phyloP scores from a whole-genome alignment of 2,329 filamentous ascomycete genomes.

The Dichotomopilus funicola region DNA sequence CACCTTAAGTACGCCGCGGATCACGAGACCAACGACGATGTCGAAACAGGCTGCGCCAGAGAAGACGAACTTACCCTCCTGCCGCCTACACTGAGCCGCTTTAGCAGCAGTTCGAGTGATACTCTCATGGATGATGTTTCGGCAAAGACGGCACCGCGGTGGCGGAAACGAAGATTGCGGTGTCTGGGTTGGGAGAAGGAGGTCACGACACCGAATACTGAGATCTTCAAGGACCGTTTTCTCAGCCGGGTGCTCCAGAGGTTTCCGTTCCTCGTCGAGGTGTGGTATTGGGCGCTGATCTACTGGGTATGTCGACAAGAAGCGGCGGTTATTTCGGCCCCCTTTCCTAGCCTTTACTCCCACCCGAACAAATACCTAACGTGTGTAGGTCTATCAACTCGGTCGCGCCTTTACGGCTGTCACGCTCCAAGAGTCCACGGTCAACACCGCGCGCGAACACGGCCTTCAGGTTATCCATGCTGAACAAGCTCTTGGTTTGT shows the following conservation, averaged over 20 bases:
- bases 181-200: conserved; percentile 40
- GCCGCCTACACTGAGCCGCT: conserved; percentile 8
- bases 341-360: neutral
- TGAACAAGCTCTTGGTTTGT: conserved; percentile 59
- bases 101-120: conserved; percentile 22
- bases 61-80: conserved; percentile 10
- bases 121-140: conserved; percentile 17
- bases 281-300: conserved; percentile 70
- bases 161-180: conserved; percentile 24
- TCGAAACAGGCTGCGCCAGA: conserved; percentile 13
- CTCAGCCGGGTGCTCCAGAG: conserved; percentile 58
- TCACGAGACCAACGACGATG: conserved; percentile 18
- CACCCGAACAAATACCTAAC: too few relatives aligned
- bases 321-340: neutral
- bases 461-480: conserved; percentile 60
- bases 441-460: conserved; percentile 61
- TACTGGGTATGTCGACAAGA: conserved; percentile 55
- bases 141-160: conserved; percentile 4
- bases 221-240: conserved; percentile 51
- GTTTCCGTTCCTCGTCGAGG: conserved; percentile 67
- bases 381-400: conserved; percentile 61
- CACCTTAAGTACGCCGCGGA: conserved; percentile 28
- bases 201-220: conserved; percentile 55
- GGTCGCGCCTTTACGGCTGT: conserved; percentile 66
- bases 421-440: conserved; percentile 60